A percentile compares a stretch with the other conserved stretches of the same genome.
phyloP scores from a whole-genome alignment of 2,329 filamentous ascomycete species.

The Cryphonectria japonica region DNA sequence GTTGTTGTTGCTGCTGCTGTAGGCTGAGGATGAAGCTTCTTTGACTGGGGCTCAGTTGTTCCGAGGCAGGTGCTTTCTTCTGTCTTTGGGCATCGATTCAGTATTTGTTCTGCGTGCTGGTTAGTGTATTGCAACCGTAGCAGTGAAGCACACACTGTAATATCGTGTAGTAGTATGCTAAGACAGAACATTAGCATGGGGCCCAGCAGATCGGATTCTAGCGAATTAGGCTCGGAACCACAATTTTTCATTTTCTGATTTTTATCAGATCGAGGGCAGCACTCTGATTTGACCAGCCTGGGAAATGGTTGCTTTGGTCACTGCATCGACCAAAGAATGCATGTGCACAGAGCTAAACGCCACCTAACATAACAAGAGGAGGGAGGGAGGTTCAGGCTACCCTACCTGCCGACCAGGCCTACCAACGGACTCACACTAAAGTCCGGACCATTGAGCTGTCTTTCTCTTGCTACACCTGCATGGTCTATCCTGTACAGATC shows the following conservation, averaged over 20 bases:
- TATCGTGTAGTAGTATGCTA: not conserved
- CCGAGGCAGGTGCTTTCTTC: not conserved
- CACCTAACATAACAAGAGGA: not conserved
- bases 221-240: not conserved
- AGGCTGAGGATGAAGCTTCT: not conserved
- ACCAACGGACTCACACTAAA: not conserved
- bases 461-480: not conserved
- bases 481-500: not conserved
- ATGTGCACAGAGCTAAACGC: not conserved
- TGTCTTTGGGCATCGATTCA: too few species aligned
- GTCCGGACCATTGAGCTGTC: not conserved
- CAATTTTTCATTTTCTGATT: not conserved
- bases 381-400: not conserved
- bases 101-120: too few species aligned
- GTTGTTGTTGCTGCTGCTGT: not conserved
- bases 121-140: not conserved
- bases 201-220: not conserved
- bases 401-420: too few species aligned
- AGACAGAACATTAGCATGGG: not conserved
- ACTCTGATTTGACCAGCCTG: not conserved
- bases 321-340: not conserved
- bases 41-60: not conserved
- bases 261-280: conserved; percentile 12
- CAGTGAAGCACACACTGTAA: not conserved
- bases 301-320: not conserved